Percentiles rank a stretch among this genome's conserved stretches.
Evolutionary conservation across 2,329 filamentous ascomycete species (phyloP).

Genomic region (Knoxdaviesia capensis): DNA sequence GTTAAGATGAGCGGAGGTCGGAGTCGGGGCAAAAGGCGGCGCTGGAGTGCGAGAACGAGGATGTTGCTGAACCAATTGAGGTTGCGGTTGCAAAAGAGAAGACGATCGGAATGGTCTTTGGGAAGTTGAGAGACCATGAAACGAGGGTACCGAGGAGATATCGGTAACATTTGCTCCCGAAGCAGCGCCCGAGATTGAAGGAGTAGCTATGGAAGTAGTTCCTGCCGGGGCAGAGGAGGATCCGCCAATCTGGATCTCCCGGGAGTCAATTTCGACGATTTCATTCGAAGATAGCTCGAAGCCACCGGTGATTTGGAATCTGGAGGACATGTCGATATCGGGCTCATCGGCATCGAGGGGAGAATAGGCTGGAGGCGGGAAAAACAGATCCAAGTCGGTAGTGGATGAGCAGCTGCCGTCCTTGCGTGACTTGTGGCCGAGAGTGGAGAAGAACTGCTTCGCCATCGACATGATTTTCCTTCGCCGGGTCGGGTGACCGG

Average conservation of each 20-base stretch:
- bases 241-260: conserved; percentile 13
- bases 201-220: no score
- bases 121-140: no score
- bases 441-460: conserved; percentile 30
- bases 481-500: conserved; percentile 27
- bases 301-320: neutral
- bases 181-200: no score
- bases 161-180: no score
- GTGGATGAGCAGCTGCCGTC: conserved; percentile 9
- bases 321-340: conserved; percentile 4
- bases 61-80: no score
- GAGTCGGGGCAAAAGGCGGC: no score
- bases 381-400: conserved; percentile 13
- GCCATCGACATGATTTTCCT: conserved; percentile 30
- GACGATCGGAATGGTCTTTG: no score
- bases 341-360: conserved; percentile 13
- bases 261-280: conserved; percentile 32
- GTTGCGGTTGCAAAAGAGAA: no score
- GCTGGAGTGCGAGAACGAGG: no score
- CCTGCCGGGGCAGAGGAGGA: no score
- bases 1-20: no score
- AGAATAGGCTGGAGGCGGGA: conserved; percentile 26
- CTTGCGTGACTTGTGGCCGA: conserved; percentile 26
- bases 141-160: no score
- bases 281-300: conserved; percentile 27